Percentiles rank a stretch among this genome's conserved stretches.
These are phyloP conservation scores for Alternaria arborescens DNA, from an alignment of 2,329 filamentous ascomycete genomes.

Conservation along the genomic window DNA sequence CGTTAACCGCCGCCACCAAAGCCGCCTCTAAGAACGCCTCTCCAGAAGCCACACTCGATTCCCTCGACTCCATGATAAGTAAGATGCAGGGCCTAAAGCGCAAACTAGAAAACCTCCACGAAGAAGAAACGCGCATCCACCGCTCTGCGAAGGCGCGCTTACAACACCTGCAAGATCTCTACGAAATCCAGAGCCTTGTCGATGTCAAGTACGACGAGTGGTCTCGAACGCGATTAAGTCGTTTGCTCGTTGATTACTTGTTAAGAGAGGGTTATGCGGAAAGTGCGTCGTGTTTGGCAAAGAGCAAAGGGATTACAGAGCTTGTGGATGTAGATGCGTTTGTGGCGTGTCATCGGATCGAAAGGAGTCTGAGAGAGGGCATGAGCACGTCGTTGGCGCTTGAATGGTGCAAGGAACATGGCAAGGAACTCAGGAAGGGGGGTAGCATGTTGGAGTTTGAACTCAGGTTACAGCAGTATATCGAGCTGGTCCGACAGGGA, in stretches of 20 bases:
- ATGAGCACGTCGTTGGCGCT: constrained; percentile 81
- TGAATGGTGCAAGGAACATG: constrained; percentile 92
- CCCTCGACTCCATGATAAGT: constrained; percentile 83
- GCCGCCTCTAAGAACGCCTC: constrained; percentile 64
- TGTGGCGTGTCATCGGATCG: constrained; percentile 79
- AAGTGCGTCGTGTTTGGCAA: constrained; percentile 77
- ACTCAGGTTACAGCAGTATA: constrained; percentile 91
- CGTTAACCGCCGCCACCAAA: constrained; percentile 64
- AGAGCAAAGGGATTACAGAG: constrained; percentile 77
- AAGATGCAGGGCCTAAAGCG: constrained; percentile 88
- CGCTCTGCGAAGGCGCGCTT: constrained; percentile 78
- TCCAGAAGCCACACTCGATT: constrained; percentile 67
- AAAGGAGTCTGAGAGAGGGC: constrained; percentile 70
- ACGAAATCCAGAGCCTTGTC: constrained; percentile 79
- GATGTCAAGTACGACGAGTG: constrained; percentile 95
- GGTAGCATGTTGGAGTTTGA: constrained; percentile 92
- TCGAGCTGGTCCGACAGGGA: constrained; percentile 80
- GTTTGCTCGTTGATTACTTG: constrained; percentile 91
- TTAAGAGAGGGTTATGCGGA: constrained; percentile 82
- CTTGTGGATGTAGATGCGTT: constrained; percentile 92
- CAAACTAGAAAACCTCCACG: constrained; percentile 79
- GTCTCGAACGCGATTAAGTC: constrained; percentile 81
- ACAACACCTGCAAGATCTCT: constrained; percentile 80
- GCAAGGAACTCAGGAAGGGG: constrained; percentile 88
- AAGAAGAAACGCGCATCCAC: constrained; percentile 82